These are phyloP conservation scores for Tolypocladium pustulatum DNA, from an alignment of 2,329 filamentous ascomycete genomes.

Conservation along the genomic window DNA sequence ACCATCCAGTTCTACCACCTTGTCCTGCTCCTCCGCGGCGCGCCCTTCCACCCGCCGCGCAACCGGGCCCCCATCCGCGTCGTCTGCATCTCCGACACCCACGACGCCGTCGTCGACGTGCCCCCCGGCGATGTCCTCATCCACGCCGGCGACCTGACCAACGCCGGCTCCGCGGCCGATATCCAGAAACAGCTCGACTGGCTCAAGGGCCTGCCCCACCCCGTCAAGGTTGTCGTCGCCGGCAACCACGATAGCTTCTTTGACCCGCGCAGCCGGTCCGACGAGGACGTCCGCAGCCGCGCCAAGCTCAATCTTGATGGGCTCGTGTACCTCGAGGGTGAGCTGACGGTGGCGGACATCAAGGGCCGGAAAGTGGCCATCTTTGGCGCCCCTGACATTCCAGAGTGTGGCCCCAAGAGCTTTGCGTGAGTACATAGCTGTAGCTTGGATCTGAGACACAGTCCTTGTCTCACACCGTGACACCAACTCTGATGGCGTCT, in stretches of 20 bases:
- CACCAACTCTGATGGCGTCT: neutral
- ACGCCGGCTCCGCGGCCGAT: constrained; percentile 58
- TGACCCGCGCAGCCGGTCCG: constrained; percentile 51
- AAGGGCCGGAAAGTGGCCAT: constrained; percentile 44
- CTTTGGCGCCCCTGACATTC: constrained; percentile 76
- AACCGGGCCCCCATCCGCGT: constrained; percentile 54
- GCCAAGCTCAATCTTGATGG: constrained; percentile 52
- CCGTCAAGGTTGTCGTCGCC: constrained; percentile 69
- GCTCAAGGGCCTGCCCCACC: constrained; percentile 63
- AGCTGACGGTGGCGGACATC: constrained; percentile 53
- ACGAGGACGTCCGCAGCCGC: constrained; percentile 42
- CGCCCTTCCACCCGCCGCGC: constrained; percentile 47
- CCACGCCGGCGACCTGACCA: constrained; percentile 78
- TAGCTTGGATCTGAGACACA: neutral
- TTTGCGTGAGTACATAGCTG: constrained; percentile 39
- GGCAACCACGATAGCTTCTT: constrained; percentile 89
- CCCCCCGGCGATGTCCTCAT: constrained; percentile 77
- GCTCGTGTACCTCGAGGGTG: constrained; percentile 67
- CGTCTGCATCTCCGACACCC: constrained; percentile 86
- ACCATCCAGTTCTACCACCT: constrained; percentile 52
- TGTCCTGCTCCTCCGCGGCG: constrained; percentile 57
- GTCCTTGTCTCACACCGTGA: neutral
- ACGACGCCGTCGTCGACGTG: constrained; percentile 51
- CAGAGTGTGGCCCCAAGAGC: constrained; percentile 57
- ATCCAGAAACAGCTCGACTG: constrained; percentile 81